A percentile compares a stretch with the other conserved stretches of the same genome.
Evolutionary conservation across 2,329 filamentous ascomycete species (phyloP).

Genomic region (Trichoderma sp.): DNA sequence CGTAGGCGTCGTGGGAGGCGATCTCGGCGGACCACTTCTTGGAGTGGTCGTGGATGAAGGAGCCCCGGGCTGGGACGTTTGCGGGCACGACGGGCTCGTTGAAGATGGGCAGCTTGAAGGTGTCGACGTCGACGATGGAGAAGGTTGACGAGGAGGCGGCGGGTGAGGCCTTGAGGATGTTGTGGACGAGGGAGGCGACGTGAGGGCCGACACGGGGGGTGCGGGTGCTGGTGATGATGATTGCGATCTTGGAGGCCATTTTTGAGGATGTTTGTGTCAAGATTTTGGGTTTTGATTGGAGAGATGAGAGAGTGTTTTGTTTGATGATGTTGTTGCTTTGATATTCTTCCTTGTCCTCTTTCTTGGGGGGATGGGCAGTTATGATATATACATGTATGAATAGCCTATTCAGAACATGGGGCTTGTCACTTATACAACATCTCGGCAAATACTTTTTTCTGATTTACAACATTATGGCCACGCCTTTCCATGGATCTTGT

Average conservation of each 20-base stretch:
- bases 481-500: background rate
- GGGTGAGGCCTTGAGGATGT: background rate
- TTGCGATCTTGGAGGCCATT: constrained; percentile 23
- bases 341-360: background rate
- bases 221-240: constrained; percentile 27
- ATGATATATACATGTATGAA: background rate
- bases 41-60: constrained; percentile 46
- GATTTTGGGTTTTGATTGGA: background rate
- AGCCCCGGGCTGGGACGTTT: constrained; percentile 39
- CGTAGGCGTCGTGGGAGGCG: constrained; percentile 47
- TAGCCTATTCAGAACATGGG: background rate
- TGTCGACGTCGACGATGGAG: constrained; percentile 41
- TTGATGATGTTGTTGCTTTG: background rate
- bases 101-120: constrained; percentile 49
- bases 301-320: too few species aligned
- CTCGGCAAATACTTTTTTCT: background rate
- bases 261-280: background rate
- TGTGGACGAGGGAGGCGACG: constrained; percentile 13
- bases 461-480: background rate
- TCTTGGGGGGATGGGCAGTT: background rate
- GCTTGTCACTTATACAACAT: background rate
- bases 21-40: constrained; percentile 49
- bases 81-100: constrained; percentile 46
- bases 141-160: constrained; percentile 27
- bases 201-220: constrained; percentile 23